phyloP scores from a whole-genome alignment of 164 flowering plant genomes.

The Platanus orientalis region DNA sequence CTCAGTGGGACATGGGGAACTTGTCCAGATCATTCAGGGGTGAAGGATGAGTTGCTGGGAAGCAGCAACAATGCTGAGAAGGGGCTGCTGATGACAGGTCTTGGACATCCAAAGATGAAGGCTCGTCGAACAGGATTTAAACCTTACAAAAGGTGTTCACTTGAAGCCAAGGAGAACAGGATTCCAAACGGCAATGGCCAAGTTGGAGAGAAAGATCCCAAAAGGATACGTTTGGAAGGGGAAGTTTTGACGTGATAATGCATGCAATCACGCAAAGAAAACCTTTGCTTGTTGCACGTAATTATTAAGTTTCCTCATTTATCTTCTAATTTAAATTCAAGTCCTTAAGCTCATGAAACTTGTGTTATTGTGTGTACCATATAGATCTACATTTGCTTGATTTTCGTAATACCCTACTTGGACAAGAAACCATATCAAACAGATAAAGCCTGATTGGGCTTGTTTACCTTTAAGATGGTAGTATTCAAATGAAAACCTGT shows the following conservation, averaged over 20 bases:
- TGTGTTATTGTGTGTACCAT: conserved; percentile 31
- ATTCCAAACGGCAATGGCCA: conserved; percentile 31
- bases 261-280: conserved; percentile 27
- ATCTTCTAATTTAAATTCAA: conserved; percentile 12
- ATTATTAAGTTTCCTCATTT: conserved; percentile 7
- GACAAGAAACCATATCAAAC: no score
- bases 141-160: conserved; percentile 91
- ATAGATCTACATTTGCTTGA: conserved; percentile 13
- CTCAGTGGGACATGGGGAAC: conserved; percentile 34
- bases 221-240: conserved; percentile 70
- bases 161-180: conserved; percentile 63
- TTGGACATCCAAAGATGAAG: conserved; percentile 54
- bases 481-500: no score
- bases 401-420: no score
- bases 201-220: conserved; percentile 56
- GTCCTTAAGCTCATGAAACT: conserved; percentile 34
- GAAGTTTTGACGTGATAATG: conserved; percentile 47
- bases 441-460: no score
- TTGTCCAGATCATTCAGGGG: conserved; percentile 20
- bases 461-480: no score
- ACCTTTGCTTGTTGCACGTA: conserved; percentile 26
- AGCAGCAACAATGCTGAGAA: conserved; percentile 20
- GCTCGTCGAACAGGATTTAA: conserved; percentile 72
- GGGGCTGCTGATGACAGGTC: conserved; percentile 30
- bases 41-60: conserved; percentile 10